These are phyloP conservation scores for Centaurea solstitialis DNA, from an alignment of 129 eudicot genomes.

Conservation along the genomic window DNA sequence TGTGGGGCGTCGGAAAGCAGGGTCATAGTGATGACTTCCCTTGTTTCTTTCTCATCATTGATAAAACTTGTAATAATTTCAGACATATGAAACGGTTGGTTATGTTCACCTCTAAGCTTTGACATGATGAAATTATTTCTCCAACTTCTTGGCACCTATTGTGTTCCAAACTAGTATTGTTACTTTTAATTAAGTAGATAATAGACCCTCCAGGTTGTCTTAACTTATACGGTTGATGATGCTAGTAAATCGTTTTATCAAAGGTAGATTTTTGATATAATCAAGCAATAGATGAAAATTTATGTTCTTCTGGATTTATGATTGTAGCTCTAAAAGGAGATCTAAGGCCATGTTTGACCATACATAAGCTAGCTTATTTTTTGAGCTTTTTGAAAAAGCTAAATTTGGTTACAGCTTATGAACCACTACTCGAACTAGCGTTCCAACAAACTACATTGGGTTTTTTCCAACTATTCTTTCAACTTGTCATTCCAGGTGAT, in stretches of 20 bases:
- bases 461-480: background rate
- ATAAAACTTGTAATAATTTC: background rate
- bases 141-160: background rate
- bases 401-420: background rate
- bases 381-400: background rate
- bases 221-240: background rate
- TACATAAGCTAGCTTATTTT: background rate
- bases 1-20: constrained; percentile 43
- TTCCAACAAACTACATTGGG: background rate
- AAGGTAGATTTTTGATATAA: background rate
- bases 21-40: constrained; percentile 23
- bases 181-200: background rate
- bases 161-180: background rate
- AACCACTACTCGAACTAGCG: background rate
- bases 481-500: background rate
- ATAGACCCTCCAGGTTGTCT: background rate
- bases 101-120: background rate
- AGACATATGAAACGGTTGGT: background rate
- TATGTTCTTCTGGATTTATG: background rate
- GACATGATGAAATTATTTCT: background rate
- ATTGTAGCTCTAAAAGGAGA: background rate
- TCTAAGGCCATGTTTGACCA: background rate
- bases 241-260: background rate
- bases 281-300: background rate
- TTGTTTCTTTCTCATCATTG: background rate